These are phyloP conservation scores for Actinidia chinensis DNA, from an alignment of 179 eudicot species.

Conservation along the genomic window DNA sequence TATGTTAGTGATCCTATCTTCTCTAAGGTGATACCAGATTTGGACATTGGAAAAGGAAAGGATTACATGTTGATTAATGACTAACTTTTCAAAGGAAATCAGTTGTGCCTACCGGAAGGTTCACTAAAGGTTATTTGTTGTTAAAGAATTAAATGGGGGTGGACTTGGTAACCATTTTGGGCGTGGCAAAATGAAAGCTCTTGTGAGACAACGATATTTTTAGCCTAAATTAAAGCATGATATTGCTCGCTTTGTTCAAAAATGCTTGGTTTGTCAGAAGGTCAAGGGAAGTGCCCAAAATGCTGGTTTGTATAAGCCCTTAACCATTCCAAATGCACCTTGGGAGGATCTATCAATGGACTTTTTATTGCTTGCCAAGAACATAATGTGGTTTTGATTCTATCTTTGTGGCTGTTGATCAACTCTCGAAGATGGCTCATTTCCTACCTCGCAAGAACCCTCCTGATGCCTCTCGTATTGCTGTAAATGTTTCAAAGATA, in stretches of 20 bases:
- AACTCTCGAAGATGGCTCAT: not conserved
- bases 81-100: not conserved
- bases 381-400: not conserved
- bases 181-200: not conserved
- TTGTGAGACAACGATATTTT: not conserved
- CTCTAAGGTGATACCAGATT: not conserved
- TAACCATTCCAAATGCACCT: not conserved
- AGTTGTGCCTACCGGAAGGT: not conserved
- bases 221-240: not conserved
- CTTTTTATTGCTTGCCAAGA: not conserved
- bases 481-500: not conserved
- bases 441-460: slow-evolving; percentile 5
- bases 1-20: not conserved
- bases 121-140: not conserved
- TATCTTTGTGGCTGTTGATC: not conserved
- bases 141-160: not conserved
- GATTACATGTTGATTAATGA: not conserved
- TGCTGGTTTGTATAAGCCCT: not conserved
- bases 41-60: not conserved
- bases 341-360: slow-evolving; percentile 6
- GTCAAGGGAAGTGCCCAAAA: slow-evolving; percentile 8
- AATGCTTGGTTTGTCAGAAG: slow-evolving; percentile 4
- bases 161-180: slow-evolving; percentile 15
- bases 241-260: not conserved
- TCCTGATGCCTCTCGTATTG: slow-evolving; percentile 4